A percentile compares a stretch with the other conserved stretches of the same genome.
phyloP scores from a whole-genome alignment of 2,329 filamentous ascomycete genomes.

The Pyrenophora tritici-repentis region DNA sequence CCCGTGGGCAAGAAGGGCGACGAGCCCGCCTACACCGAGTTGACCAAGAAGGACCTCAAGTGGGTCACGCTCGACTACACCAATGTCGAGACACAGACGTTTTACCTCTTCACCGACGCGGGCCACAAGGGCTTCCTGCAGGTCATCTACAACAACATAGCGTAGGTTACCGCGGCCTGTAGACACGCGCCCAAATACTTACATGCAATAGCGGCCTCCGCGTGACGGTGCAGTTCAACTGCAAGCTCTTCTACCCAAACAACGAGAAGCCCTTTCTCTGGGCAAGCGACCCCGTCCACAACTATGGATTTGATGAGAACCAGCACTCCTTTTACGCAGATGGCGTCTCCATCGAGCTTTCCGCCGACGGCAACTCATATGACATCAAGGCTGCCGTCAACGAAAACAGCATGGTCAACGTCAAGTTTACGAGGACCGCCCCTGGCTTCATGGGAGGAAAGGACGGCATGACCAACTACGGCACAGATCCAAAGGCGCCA shows the following conservation, averaged over 20 bases:
- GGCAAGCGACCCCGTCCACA: constrained; percentile 78
- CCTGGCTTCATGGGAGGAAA: constrained; percentile 86
- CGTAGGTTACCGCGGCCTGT: constrained; percentile 61
- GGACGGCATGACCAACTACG: constrained; percentile 82
- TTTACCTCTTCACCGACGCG: constrained; percentile 82
- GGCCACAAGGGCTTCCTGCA: constrained; percentile 81
- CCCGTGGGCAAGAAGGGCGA: constrained; percentile 82
- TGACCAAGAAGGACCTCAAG: constrained; percentile 76
- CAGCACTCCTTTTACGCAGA: constrained; percentile 84
- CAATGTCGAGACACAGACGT: constrained; percentile 91
- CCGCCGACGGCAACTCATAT: constrained; percentile 80
- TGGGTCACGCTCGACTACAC: constrained; percentile 84
- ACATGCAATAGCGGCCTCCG: constrained; percentile 72
- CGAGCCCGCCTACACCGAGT: constrained; percentile 77
- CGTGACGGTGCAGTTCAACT: constrained; percentile 91
- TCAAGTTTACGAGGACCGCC: constrained; percentile 75
- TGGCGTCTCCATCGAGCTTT: constrained; percentile 82
- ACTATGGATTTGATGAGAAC: constrained; percentile 83
- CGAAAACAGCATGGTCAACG: constrained; percentile 78
- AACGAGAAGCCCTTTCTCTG: constrained; percentile 76
- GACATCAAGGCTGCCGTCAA: constrained; percentile 90
- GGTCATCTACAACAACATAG: constrained; percentile 97
- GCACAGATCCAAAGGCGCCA: constrained; percentile 81
- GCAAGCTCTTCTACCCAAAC: constrained; percentile 84
- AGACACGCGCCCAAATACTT: constrained; percentile 18